phyloP scores from a whole-genome alignment of 1,284 basidiomycete genomes.

The Neolentinus lepideus region DNA sequence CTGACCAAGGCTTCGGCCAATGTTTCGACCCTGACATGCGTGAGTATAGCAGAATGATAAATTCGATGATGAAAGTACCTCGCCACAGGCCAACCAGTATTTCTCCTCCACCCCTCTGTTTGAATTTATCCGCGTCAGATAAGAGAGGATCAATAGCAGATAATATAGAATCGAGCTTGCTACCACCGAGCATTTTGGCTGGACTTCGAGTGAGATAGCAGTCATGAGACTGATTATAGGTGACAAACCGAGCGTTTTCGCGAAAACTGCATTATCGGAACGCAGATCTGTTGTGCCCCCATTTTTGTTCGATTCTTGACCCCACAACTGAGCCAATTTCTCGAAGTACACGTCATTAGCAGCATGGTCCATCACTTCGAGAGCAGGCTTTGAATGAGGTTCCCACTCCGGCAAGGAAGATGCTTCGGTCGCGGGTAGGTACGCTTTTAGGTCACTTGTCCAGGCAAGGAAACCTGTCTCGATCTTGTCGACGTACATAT shows the following conservation, averaged over 20 bases:
- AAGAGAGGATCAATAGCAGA: conserved; percentile 53
- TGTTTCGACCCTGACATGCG: conserved; percentile 74
- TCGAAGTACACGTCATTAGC: conserved; percentile 52
- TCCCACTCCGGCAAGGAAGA: conserved; percentile 64
- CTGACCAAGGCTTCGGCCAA: conserved; percentile 64
- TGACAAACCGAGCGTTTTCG: conserved; percentile 60
- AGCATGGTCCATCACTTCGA: conserved; percentile 53
- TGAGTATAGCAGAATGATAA: conserved; percentile 1
- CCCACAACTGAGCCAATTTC: conserved; percentile 54
- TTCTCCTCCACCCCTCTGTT: conserved; percentile 89
- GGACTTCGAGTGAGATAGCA: conserved; percentile 6
- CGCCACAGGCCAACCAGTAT: conserved; percentile 71
- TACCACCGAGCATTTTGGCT: conserved; percentile 65
- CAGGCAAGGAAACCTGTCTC: conserved; percentile 85
- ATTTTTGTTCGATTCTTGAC: conserved; percentile 63
- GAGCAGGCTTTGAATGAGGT: conserved; percentile 44
- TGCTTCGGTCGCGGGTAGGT: conserved; percentile 40
- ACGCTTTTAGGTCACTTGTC: conserved; percentile 68
- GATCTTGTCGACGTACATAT: conserved; percentile 69
- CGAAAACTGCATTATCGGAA: conserved; percentile 56
- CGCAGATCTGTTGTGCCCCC: conserved; percentile 47
- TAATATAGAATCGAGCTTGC: conserved; percentile 47
- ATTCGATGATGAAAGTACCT: conserved; percentile 30
- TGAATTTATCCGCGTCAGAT: conserved; percentile 76
- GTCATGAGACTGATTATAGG: conserved; percentile 4